Percentiles rank a stretch among this genome's conserved stretches.
These are phyloP conservation scores for Chrysanthemum seticuspe DNA, from an alignment of 129 eudicot species.

Conservation along the genomic window DNA sequence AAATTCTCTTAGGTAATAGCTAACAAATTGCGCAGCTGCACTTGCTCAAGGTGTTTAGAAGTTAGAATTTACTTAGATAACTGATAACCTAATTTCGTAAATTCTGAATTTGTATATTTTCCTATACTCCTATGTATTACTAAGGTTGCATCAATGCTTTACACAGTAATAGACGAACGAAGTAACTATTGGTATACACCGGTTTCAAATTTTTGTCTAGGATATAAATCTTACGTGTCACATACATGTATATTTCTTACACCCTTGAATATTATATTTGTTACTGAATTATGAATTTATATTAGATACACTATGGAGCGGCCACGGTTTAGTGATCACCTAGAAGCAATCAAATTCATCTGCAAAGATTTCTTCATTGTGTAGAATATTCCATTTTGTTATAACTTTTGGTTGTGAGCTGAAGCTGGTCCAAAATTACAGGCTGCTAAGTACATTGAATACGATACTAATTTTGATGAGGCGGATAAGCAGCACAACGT, in stretches of 20 bases:
- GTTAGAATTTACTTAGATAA: too few species aligned
- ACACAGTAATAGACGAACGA: not conserved
- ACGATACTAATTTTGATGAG: too few species aligned
- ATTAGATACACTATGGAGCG: slow-evolving; percentile 85
- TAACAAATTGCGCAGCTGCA: not conserved
- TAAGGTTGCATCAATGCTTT: not conserved
- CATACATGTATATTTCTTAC: not conserved
- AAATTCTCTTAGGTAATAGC: not conserved
- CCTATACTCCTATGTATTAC: too few species aligned
- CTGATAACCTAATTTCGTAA: too few species aligned
- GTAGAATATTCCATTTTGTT: too few species aligned
- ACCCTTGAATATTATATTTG: not conserved
- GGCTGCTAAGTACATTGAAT: too few species aligned
- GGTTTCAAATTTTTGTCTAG: not conserved
- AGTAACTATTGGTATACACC: not conserved
- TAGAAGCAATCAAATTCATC: slow-evolving; percentile 90
- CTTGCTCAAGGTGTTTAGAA: too few species aligned
- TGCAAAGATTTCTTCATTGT: slow-evolving; percentile 53
- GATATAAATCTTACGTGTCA: not conserved
- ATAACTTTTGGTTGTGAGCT: too few species aligned
- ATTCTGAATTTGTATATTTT: too few species aligned
- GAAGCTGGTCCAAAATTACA: too few species aligned
- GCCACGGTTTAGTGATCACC: slow-evolving; percentile 90
- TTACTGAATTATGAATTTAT: slow-evolving; percentile 13
- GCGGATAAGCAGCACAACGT: too few species aligned